Percentiles rank a stretch among this genome's conserved stretches.
Evolutionary conservation across 1,284 basidiomycete species (phyloP).

Genomic region (Sanghuangporus weigelae): DNA sequence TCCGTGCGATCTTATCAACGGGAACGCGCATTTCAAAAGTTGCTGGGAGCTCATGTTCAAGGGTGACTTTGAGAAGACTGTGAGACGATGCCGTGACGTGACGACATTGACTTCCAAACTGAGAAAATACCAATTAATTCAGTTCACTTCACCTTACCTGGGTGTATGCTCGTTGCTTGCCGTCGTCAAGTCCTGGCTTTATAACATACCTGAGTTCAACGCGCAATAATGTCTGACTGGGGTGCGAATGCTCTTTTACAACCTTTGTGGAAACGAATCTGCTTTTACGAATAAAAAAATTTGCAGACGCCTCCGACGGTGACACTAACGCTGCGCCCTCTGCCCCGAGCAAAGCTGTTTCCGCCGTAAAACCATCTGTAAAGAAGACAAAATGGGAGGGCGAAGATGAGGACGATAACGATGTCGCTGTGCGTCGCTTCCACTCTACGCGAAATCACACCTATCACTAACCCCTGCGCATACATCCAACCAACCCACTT

Average conservation of each 20-base stretch:
- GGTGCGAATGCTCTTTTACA: slow-evolving; percentile 26
- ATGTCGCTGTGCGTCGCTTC: slow-evolving; percentile 34
- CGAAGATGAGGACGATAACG: slow-evolving; percentile 77
- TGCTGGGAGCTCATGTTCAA: slow-evolving; percentile 1
- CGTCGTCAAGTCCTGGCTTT: slow-evolving; percentile 1
- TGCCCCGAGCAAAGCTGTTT: slow-evolving; percentile 34
- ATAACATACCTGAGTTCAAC: slow-evolving; percentile 7
- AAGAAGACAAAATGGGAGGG: slow-evolving; percentile 72
- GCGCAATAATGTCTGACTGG: slow-evolving; percentile 38
- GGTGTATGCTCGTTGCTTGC: neutral
- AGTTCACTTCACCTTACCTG: neutral
- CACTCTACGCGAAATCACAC: slow-evolving; percentile 43
- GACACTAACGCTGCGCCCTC: slow-evolving; percentile 38
- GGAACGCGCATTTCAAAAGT: slow-evolving; percentile 55
- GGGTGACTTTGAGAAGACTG: neutral
- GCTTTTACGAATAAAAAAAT: slow-evolving; percentile 24
- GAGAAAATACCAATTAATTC: neutral
- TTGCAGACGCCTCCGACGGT: slow-evolving; percentile 43
- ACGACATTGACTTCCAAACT: neutral
- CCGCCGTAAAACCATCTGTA: slow-evolving; percentile 35
- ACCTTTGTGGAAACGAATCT: slow-evolving; percentile 8
- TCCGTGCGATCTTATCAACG: slow-evolving; percentile 57
- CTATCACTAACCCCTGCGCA: neutral
- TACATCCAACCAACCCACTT: slow-evolving; percentile 14
- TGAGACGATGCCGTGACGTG: slow-evolving; percentile 6